Evolutionary conservation across 768 basidiomycete species (phyloP).

Genomic region (Pleurotus tuoliensis): DNA sequence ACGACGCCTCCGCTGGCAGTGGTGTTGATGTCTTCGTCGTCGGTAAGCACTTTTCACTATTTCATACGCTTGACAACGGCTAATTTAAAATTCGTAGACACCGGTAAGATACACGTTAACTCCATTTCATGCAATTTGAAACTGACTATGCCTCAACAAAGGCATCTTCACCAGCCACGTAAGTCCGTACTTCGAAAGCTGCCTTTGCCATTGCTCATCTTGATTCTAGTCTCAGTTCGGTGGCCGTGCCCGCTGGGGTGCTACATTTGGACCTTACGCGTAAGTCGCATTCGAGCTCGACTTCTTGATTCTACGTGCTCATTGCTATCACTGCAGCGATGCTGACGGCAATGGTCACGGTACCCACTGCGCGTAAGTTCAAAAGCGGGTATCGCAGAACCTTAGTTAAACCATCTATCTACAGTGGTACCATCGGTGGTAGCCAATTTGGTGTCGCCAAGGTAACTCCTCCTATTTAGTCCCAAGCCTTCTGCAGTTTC

Average conservation of each 20-base stretch:
- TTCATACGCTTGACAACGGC: not conserved
- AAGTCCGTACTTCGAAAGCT: constrained; percentile 4
- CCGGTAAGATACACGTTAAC: constrained; percentile 14
- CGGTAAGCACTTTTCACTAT: constrained; percentile 20
- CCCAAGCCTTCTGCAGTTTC: too few species aligned
- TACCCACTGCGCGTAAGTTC: constrained; percentile 32
- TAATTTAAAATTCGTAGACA: constrained; percentile 15
- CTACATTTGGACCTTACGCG: constrained; percentile 27
- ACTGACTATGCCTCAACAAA: constrained; percentile 3
- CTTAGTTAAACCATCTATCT: not conserved
- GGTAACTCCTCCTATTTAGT: not conserved
- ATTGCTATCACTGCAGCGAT: constrained; percentile 7
- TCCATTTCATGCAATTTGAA: not conserved
- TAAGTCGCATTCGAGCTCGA: not conserved
- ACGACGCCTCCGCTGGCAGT: constrained; percentile 24
- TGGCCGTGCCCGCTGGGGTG: constrained; percentile 39
- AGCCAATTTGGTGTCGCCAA: constrained; percentile 31
- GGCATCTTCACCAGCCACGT: constrained; percentile 22
- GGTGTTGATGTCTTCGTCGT: constrained; percentile 41
- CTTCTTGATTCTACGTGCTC: not conserved
- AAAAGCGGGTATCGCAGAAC: not conserved
- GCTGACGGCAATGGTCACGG: constrained; percentile 41
- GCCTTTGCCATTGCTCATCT: not conserved
- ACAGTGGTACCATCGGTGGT: constrained; percentile 31
- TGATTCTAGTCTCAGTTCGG: constrained; percentile 29